Evolutionary conservation across 768 basidiomycete genomes (phyloP).

Genomic region (Suillus cothurnatus): DNA sequence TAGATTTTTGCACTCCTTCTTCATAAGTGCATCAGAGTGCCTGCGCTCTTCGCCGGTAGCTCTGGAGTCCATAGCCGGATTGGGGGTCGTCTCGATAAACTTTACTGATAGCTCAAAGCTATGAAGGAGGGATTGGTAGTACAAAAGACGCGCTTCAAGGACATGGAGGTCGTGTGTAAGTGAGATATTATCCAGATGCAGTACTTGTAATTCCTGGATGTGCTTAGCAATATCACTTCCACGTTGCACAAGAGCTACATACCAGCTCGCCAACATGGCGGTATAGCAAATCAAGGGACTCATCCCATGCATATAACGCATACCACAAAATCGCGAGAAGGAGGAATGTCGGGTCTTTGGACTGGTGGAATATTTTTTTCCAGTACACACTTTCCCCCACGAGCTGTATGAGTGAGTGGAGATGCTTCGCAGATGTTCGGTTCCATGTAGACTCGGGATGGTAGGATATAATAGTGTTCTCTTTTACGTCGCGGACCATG

Average conservation of each 20-base stretch:
- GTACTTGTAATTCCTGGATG: not conserved
- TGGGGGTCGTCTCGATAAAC: slow-evolving; percentile 46
- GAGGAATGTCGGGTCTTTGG: slow-evolving; percentile 50
- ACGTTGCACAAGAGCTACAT: slow-evolving; percentile 14
- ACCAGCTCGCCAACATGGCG: slow-evolving; percentile 50
- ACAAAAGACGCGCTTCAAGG: slow-evolving; percentile 51
- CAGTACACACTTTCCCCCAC: slow-evolving; percentile 21
- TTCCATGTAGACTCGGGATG: slow-evolving; percentile 1
- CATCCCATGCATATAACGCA: slow-evolving; percentile 56
- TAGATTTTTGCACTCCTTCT: slow-evolving; percentile 9
- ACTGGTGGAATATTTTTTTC: slow-evolving; percentile 15
- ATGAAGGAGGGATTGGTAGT: slow-evolving; percentile 46
- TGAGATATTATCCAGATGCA: not conserved
- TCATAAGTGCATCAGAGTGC: slow-evolving; percentile 25
- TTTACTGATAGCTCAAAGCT: slow-evolving; percentile 48
- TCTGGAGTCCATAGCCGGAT: slow-evolving; percentile 41
- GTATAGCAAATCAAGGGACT: slow-evolving; percentile 48
- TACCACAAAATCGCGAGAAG: slow-evolving; percentile 52
- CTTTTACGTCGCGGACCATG: not conserved
- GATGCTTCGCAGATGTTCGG: slow-evolving; percentile 9
- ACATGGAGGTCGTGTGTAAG: slow-evolving; percentile 52
- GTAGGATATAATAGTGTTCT: slow-evolving; percentile 6
- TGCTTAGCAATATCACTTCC: slow-evolving; percentile 7
- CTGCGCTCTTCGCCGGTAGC: not conserved
- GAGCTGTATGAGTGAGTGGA: slow-evolving; percentile 12